Evolutionary conservation across 768 basidiomycete species (phyloP).

Genomic region (Austroboletus eburneus): DNA sequence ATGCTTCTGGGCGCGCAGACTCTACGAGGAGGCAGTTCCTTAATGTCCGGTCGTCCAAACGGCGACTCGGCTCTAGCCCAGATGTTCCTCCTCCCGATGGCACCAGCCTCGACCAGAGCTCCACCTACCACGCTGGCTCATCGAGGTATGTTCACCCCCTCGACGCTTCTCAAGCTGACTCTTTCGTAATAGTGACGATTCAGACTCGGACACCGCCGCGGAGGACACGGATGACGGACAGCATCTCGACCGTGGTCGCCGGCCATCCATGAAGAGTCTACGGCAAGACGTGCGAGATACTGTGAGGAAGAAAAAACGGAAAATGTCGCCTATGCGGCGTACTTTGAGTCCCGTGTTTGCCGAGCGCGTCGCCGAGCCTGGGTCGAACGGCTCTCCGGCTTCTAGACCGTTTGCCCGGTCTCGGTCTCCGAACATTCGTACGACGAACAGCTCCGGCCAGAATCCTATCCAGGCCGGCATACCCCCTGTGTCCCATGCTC

Average conservation of each 20-base stretch:
- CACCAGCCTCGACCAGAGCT: conserved; percentile 65
- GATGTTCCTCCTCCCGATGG: conserved; percentile 19
- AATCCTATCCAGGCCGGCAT: conserved; percentile 34
- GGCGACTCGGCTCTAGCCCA: conserved; percentile 23
- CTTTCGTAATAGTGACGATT: conserved; percentile 41
- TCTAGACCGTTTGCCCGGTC: conserved; percentile 60
- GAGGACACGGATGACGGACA: conserved; percentile 55
- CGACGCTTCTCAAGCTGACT: conserved; percentile 16
- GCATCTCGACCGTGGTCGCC: conserved; percentile 41
- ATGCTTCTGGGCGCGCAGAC: conserved; percentile 50
- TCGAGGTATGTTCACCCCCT: conserved; percentile 53
- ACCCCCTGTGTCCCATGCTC: conserved; percentile 41
- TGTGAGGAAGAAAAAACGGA: conserved; percentile 26
- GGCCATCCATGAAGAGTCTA: conserved; percentile 30
- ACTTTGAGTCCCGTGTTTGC: conserved; percentile 21
- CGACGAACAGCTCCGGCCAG: conserved; percentile 31
- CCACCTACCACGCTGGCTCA: conserved; percentile 83
- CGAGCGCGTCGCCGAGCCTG: conserved; percentile 32
- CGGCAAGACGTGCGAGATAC: conserved; percentile 24
- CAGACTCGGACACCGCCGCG: conserved; percentile 48
- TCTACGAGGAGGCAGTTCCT: conserved; percentile 35
- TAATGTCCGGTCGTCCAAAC: conserved; percentile 25
- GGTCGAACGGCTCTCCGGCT: conserved; percentile 31
- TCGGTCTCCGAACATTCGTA: conserved; percentile 54
- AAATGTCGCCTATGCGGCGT: conserved; percentile 22